Conservation (phyloP, 345 rosid species). For the Geranium rotundifolium region DNA sequence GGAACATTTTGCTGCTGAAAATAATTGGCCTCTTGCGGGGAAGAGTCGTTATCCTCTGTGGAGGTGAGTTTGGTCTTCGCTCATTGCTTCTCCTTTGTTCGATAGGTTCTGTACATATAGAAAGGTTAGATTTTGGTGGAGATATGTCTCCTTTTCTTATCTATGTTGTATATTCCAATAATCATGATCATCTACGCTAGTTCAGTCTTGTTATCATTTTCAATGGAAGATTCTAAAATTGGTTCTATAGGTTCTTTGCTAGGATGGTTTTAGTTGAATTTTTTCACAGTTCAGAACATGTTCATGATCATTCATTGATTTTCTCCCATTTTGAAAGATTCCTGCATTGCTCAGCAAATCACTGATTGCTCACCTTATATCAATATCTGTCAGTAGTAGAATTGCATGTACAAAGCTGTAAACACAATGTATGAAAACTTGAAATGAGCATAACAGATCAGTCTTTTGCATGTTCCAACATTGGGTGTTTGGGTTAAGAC, state of each 20-base stretch:
- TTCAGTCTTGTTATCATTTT: constrained; percentile 3
- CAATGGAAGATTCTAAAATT: neutral
- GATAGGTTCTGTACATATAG: constrained; percentile 44
- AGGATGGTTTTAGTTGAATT: no score
- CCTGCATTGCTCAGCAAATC: neutral
- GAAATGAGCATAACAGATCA: no score
- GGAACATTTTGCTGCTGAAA: neutral
- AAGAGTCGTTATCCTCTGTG: constrained; percentile 12
- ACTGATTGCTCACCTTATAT: neutral
- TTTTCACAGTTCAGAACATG: no score
- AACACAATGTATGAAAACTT: no score
- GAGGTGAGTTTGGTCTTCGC: constrained; percentile 29
- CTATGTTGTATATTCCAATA: constrained; percentile 43
- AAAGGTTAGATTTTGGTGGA: constrained; percentile 27
- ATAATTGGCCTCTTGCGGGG: neutral
- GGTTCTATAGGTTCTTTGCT: neutral
- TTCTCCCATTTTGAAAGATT: neutral
- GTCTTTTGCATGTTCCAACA: no score
- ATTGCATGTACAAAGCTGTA: no score
- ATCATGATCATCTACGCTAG: constrained; percentile 12
- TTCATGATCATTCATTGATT: neutral
- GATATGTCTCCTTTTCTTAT: constrained; percentile 8
- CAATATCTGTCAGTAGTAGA: neutral
- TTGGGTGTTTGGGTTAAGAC: neutral
- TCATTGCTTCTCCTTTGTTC: constrained; percentile 19